phyloP scores from a whole-genome alignment of 1,284 basidiomycete genomes.

The Irpex sp. region DNA sequence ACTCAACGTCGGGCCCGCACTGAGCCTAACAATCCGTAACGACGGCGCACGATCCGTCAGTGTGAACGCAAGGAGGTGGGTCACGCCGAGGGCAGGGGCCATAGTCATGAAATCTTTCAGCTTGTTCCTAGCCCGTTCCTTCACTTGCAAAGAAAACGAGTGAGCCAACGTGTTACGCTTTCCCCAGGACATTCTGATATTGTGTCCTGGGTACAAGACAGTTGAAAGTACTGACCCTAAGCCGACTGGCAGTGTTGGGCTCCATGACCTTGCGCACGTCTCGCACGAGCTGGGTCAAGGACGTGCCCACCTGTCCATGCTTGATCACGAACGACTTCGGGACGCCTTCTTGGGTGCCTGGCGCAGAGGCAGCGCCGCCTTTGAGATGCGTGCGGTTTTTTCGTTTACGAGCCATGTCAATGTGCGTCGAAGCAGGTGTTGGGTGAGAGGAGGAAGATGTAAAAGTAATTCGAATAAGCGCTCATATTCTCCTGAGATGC shows the following conservation, averaged over 20 bases:
- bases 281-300: slow-evolving; percentile 85
- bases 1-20: slow-evolving; percentile 90
- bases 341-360: slow-evolving; percentile 34
- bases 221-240: slow-evolving; percentile 58
- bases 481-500: too few relatives aligned
- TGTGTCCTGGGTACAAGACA: neutral
- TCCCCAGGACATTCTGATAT: neutral
- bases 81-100: slow-evolving; percentile 89
- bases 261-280: slow-evolving; percentile 97
- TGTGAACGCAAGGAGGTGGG: slow-evolving; percentile 92
- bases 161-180: slow-evolving; percentile 12
- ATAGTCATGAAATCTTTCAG: slow-evolving; percentile 94
- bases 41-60: slow-evolving; percentile 84
- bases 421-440: neutral
- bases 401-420: slow-evolving; percentile 68
- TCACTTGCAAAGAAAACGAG: slow-evolving; percentile 22
- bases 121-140: slow-evolving; percentile 93
- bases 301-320: slow-evolving; percentile 87
- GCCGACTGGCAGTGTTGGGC: slow-evolving; percentile 92
- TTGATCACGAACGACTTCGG: slow-evolving; percentile 91
- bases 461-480: neutral
- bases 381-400: slow-evolving; percentile 90
- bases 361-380: slow-evolving; percentile 36
- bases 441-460: neutral
- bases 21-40: slow-evolving; percentile 85